phyloP scores from a whole-genome alignment of 192 early-diverging fungal species.

The Rhizoclosmatium sp. region DNA sequence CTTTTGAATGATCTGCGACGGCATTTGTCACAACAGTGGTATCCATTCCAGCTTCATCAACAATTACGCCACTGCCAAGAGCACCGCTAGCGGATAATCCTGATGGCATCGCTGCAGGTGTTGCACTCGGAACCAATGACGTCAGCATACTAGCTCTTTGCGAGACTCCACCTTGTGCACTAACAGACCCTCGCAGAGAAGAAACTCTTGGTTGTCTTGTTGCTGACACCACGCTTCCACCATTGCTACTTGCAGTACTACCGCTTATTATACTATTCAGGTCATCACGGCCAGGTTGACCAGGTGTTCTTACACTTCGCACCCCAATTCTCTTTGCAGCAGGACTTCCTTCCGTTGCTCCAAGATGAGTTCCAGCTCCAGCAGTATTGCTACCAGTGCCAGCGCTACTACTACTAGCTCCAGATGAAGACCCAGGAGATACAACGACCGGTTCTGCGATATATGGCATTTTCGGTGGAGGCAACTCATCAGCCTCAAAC shows the following conservation, averaged over 20 bases:
- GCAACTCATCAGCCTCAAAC: background rate
- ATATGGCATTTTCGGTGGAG: background rate
- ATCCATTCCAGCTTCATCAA: slow-evolving; percentile 18
- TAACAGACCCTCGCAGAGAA: background rate
- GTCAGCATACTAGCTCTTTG: background rate
- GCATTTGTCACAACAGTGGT: background rate
- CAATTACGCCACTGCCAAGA: background rate
- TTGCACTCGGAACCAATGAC: background rate
- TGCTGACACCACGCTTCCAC: background rate
- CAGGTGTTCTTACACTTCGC: background rate
- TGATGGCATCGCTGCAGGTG: background rate
- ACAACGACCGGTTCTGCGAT: background rate
- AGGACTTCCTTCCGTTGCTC: background rate
- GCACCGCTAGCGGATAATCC: background rate
- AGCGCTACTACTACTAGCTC: too few species aligned
- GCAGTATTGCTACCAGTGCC: too few species aligned
- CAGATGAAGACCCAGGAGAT: background rate
- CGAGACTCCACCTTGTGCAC: too few species aligned
- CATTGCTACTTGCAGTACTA: background rate
- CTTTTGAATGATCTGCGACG: slow-evolving; percentile 1
- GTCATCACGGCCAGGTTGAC: background rate
- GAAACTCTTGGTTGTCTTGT: background rate
- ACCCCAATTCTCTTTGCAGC: background rate
- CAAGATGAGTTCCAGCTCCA: too few species aligned
- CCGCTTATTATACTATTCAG: background rate